phyloP scores from a whole-genome alignment of 164 flowering plant species.

The Houttuynia cordata region DNA sequence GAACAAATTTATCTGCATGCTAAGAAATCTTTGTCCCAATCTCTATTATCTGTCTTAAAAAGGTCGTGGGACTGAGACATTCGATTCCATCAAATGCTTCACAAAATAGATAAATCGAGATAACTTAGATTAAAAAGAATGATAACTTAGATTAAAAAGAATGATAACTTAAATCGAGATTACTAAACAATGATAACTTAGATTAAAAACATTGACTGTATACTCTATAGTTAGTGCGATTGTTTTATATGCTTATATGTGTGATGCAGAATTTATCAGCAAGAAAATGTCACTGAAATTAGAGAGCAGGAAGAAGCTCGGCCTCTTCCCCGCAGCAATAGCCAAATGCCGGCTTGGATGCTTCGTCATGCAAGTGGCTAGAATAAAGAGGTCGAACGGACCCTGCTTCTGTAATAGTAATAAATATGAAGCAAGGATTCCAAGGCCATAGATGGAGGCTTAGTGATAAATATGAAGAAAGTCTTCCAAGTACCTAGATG shows the following conservation, averaged over 20 bases:
- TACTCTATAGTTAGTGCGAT: neutral
- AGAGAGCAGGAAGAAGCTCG: constrained; percentile 14
- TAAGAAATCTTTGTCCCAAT: too few relatives aligned
- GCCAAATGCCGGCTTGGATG: constrained; percentile 46
- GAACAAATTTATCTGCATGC: too few relatives aligned
- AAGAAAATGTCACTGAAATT: constrained; percentile 5
- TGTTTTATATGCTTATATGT: neutral
- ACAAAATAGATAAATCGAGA: neutral
- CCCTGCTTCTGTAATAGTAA: neutral
- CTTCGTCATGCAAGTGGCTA: constrained; percentile 20
- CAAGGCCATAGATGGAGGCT: neutral
- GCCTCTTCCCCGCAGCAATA: constrained; percentile 7
- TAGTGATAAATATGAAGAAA: too few relatives aligned
- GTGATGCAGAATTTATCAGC: constrained; percentile 23
- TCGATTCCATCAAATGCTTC: neutral
- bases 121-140: neutral
- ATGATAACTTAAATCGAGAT: too few relatives aligned
- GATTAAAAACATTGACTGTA: neutral
- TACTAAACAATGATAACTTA: too few relatives aligned
- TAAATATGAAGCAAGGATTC: neutral
- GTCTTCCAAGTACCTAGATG: too few relatives aligned
- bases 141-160: too few relatives aligned
- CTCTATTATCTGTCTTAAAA: too few relatives aligned
- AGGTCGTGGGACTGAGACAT: too few relatives aligned
- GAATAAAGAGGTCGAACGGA: neutral